Evolutionary conservation across 805 yeast genomes (phyloP).

Genomic region (Kodamaea jinghongensis): DNA sequence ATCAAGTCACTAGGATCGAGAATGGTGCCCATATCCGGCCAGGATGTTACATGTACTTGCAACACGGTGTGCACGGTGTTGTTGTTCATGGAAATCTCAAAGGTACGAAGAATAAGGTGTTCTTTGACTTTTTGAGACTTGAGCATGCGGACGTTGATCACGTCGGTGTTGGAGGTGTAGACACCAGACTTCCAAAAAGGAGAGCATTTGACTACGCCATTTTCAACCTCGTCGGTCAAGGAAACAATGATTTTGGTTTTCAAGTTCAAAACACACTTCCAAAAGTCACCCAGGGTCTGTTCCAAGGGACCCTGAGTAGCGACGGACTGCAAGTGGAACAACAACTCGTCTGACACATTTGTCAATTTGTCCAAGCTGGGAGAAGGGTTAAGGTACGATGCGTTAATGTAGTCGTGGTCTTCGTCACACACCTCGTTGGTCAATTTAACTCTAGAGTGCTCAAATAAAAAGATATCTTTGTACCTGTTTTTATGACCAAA

Average conservation of each 20-base stretch:
- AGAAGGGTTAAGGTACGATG: conserved; percentile 56
- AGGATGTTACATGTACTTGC: conserved; percentile 73
- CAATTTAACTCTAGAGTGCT: conserved; percentile 76
- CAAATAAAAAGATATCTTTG: conserved; percentile 84
- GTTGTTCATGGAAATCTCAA: conserved; percentile 13
- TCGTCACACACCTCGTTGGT: conserved; percentile 16
- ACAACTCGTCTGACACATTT: conserved; percentile 6
- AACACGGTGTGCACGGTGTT: conserved; percentile 43
- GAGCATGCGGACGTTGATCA: conserved; percentile 19
- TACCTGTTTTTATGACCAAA: conserved; percentile 64
- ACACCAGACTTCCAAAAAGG: conserved; percentile 72
- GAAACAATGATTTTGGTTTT: conserved; percentile 66
- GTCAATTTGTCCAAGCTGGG: conserved; percentile 12
- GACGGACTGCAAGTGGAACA: conserved; percentile 38
- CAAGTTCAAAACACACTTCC: conserved; percentile 71
- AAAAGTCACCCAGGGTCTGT: conserved; percentile 77
- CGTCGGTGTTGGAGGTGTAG: conserved; percentile 34
- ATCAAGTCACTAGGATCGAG: conserved; percentile 56
- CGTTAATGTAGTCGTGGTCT: conserved; percentile 73
- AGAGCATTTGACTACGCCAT: conserved; percentile 72
- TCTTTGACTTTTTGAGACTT: conserved; percentile 6
- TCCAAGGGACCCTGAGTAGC: conserved; percentile 89
- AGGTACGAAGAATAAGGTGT: conserved; percentile 15
- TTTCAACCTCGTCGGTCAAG: conserved; percentile 72
- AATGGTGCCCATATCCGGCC: conserved; percentile 82